Base-by-base conservation (phyloP, 1,139 yeast genomes). In the Yamadazyma pseudoaaseri region DNA sequence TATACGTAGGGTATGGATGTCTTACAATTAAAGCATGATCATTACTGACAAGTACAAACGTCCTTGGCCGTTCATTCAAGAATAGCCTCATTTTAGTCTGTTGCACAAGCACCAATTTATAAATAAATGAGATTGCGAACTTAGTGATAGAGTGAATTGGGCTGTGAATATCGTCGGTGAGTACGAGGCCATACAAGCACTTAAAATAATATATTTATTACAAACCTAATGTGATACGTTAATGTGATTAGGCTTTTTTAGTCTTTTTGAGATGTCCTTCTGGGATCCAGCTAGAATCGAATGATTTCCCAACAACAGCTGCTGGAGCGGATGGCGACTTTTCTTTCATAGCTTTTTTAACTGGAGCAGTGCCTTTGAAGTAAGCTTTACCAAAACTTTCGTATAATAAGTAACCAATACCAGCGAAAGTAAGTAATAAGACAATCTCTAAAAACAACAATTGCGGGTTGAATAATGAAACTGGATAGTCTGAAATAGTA, bases 381-480 rank as follows among this genome's bases (percentile, higher is more conserved):
- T 72, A 73, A 17, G 50, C 46, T 44, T 61, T 55, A 23, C 81
- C 78, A 54, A 69, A 73, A 28, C 60, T 49, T 33, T 54, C 60
- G 58, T 75, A 77, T 35, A 56, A 52, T 38, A 62, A 51, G 55
- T 80, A 83, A 28, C 64, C 79, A 29, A 72, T 48, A 22, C 65
- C 76, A 31, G 64, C 81, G 26, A 81, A 41, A 9, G 83, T 59
- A 14, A 63, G 73, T 9, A 65, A 49, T 45, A 85, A 63, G 22
- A 86, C 51, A 12, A 77, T 36, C 51, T 79, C 83, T 47, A 83
- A 72, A 30, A 84, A 57, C 42, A 86, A 57, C 51, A 86, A 73
- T 56, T 83, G 79, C 18, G 90, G 92, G 54, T 85, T 77, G 60
- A 83, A 80, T 38, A 81, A 46, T 1, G 95, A 81, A 48, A 87